These are phyloP conservation scores for Ceratobasidium sp. DNA, from an alignment of 1,284 basidiomycete species.

Conservation along the genomic window DNA sequence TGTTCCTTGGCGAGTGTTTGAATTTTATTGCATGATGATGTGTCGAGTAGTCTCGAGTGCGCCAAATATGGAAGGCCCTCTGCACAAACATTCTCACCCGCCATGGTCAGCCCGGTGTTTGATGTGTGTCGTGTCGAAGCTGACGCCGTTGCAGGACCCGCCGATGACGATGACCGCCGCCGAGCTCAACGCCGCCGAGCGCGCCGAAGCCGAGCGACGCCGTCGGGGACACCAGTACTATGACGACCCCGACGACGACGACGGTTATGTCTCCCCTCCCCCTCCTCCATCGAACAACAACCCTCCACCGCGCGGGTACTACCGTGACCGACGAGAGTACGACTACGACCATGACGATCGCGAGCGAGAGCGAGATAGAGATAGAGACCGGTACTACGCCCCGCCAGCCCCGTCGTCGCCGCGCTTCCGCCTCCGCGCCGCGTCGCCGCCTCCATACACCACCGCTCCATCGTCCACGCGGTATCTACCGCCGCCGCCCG, in stretches of 20 bases:
- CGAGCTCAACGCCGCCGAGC: conserved; percentile 44
- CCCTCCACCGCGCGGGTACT: not conserved
- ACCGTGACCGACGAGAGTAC: conserved; percentile 18
- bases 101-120: not conserved
- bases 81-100: conserved; percentile 21
- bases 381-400: not conserved
- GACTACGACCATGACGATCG: conserved; percentile 15
- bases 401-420: conserved; percentile 8
- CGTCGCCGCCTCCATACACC: conserved; percentile 24
- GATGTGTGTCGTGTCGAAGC: not conserved
- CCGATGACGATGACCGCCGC: conserved; percentile 28
- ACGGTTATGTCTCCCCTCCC: conserved; percentile 12
- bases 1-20: conserved; percentile 28
- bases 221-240: conserved; percentile 5
- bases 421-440: conserved; percentile 38
- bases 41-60: conserved; percentile 42
- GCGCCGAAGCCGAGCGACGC: conserved; percentile 42
- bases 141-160: conserved; percentile 1
- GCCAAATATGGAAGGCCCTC: conserved; percentile 47
- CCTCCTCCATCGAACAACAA: not conserved
- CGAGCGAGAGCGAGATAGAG: not conserved
- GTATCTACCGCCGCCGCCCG: conserved; percentile 16
- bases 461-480: conserved; percentile 7
- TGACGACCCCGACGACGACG: conserved; percentile 31
- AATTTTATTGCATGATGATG: conserved; percentile 47